Evolutionary conservation across 129 eudicot genomes (phyloP).

Genomic region (Smallanthus sonchifolius): DNA sequence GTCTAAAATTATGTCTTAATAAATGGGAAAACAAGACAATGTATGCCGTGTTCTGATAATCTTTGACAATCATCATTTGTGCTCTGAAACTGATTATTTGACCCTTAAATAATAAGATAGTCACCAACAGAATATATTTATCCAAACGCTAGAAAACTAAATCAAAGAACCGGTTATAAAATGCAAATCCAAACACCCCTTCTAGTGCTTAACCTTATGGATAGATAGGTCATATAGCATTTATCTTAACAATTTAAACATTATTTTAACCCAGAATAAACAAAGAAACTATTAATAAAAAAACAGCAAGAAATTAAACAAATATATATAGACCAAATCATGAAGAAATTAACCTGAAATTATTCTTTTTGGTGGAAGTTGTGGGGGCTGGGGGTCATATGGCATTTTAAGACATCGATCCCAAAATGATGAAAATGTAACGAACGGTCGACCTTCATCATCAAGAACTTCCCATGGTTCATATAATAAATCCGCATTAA

Average conservation of each 20-base stretch:
- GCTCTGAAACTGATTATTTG: neutral
- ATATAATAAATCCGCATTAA: slow-evolving; percentile 87
- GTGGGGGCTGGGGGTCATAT: slow-evolving; percentile 93
- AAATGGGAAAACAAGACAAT: neutral
- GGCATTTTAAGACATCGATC: slow-evolving; percentile 95
- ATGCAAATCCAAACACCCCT: neutral
- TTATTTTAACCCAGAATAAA: neutral
- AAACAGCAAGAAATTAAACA: neutral
- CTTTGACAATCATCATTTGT: neutral
- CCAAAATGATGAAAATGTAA: slow-evolving; percentile 82
- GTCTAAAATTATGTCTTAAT: neutral
- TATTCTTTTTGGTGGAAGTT: slow-evolving; percentile 88
- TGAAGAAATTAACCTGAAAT: slow-evolving; percentile 59
- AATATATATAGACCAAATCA: neutral
- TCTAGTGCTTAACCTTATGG: neutral
- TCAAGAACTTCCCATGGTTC: slow-evolving; percentile 97
- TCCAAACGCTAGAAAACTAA: neutral
- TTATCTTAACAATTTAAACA: neutral
- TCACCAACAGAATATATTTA: neutral
- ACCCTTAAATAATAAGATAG: neutral
- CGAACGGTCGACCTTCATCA: slow-evolving; percentile 65
- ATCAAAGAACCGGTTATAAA: neutral
- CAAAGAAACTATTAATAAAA: neutral
- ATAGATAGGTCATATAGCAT: neutral
- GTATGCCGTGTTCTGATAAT: neutral